Evolutionary conservation across 352 stramenopile genomes (phyloP).

Genomic region (Phytophthora sansomeana): DNA sequence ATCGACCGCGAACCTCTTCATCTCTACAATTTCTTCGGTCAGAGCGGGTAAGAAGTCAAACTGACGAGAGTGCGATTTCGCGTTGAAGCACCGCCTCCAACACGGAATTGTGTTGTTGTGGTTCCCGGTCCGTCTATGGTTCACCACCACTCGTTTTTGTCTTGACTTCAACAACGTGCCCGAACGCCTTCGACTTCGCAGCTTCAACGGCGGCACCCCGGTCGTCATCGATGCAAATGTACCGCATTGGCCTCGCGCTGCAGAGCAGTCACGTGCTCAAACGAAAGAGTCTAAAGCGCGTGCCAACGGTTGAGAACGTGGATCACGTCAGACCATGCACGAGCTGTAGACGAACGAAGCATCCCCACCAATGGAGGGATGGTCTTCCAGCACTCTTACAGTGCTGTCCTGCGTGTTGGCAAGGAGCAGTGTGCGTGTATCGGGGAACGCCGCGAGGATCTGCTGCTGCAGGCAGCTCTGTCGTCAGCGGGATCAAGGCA

Average conservation of each 20-base stretch:
- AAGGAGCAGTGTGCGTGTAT: slow-evolving; percentile 1
- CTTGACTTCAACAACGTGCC: slow-evolving; percentile 18
- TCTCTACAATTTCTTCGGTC: too few relatives aligned
- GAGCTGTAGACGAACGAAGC: slow-evolving; percentile 8
- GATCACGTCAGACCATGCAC: too few relatives aligned
- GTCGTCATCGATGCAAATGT: too few relatives aligned
- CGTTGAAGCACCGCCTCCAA: not conserved
- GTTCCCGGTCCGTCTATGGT: not conserved
- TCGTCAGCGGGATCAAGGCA: slow-evolving; percentile 7
- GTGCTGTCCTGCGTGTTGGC: not conserved
- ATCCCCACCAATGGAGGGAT: too few relatives aligned
- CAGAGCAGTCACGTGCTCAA: too few relatives aligned
- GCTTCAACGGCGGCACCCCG: too few relatives aligned
- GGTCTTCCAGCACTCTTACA: not conserved
- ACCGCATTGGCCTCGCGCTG: too few relatives aligned
- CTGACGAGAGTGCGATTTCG: not conserved
- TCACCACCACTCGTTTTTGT: slow-evolving; percentile 2
- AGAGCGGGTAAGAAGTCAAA: not conserved
- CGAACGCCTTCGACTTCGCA: not conserved
- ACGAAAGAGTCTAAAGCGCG: too few relatives aligned
- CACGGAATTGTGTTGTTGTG: slow-evolving; percentile 4
- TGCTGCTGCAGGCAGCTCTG: not conserved
- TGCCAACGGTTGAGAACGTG: too few relatives aligned
- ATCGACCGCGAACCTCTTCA: too few relatives aligned
- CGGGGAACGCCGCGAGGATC: slow-evolving; percentile 9